Conservation (phyloP, 352 stramenopile species). For the Blastocystis sp. region DNA sequence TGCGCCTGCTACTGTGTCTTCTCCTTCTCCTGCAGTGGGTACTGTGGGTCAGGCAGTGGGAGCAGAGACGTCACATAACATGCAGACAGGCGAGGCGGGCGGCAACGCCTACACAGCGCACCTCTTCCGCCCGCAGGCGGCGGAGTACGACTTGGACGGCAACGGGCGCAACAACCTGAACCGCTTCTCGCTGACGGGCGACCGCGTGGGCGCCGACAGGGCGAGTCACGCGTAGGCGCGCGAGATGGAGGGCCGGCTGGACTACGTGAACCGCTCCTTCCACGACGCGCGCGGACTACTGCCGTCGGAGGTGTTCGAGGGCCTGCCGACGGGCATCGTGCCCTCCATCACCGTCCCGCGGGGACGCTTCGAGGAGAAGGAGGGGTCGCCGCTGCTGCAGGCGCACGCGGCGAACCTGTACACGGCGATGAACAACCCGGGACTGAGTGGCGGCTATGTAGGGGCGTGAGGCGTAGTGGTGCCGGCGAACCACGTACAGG, state of each 20-base stretch:
- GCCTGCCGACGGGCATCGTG: conserved; percentile 42
- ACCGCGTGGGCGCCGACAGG: neutral
- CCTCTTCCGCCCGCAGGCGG: neutral
- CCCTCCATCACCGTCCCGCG: conserved; percentile 33
- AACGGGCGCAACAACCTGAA: conserved; percentile 52
- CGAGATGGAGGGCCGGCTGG: conserved; percentile 47
- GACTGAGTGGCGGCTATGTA: conserved; percentile 3
- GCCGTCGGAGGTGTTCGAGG: conserved; percentile 57
- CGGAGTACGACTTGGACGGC: conserved; percentile 44
- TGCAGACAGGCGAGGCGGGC: no score
- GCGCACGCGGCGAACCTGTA: conserved; percentile 54
- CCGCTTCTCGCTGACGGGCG: conserved; percentile 51
- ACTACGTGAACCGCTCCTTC: conserved; percentile 47
- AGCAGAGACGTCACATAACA: no score
- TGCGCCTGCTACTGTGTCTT: neutral
- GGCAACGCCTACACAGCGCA: neutral
- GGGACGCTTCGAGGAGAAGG: conserved; percentile 19
- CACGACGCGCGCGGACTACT: conserved; percentile 41
- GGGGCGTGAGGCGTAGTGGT: conserved; percentile 29
- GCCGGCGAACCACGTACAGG: conserved; percentile 16
- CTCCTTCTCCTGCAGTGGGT: neutral
- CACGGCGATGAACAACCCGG: conserved; percentile 57
- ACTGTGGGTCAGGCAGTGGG: no score
- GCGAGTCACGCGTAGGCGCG: neutral
- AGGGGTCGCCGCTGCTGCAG: conserved; percentile 30